Base-by-base conservation (phyloP, 192 early-diverging fungal species). In the Backusella tuberculispora region DNA sequence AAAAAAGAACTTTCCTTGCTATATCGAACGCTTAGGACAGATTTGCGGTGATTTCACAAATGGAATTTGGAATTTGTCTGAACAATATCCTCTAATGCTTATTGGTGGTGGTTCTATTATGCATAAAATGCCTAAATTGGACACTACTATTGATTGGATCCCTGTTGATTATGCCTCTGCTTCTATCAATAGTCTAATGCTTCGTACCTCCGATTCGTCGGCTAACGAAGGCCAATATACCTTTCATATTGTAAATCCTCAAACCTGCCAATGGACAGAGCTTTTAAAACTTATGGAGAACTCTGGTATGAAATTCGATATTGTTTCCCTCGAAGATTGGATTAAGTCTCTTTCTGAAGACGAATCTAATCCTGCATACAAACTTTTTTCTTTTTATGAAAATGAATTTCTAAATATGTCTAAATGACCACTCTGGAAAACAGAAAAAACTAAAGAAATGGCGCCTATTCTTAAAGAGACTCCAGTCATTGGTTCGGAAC, bases 11-110 rank as follows among this genome's bases (percentile, higher is more conserved):
- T 46, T 78, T 6, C 77, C 77, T 17, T 45, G 37, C 21, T 50
- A 67, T 63, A 66, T 82, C 17, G 43, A 73, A 24, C 77, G 81
- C 29, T 17, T 82, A 2, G 81, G 81, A 2, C 81, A 82, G 48
- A 73, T 79, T 24, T 66, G 48, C 19, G 81, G 77, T 21, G 77
- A 82, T 53, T 48, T 70, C 5, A 14, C 42, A 5, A 45, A 69
- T 40, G 81, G 81, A 6, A 69, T 79, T 0, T 82, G 81, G 81
- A 82, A 78, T 40, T 7, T 26, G 10, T 41, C 14, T 14, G 80
- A 81, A 26, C 73, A 74, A 10, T 78, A 46, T 43, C 71, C 77
- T 0, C 26, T 78, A 6, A 70, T 78, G 77, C 29, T 78, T 46
- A 42, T 73, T 8, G 77, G 77, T 34, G 77, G 77, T 73, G 77